Percentiles rank a stretch among this genome's conserved stretches.
Evolutionary conservation across 2,329 filamentous ascomycete genomes (phyloP).

Genomic region (Cadophora sp.): DNA sequence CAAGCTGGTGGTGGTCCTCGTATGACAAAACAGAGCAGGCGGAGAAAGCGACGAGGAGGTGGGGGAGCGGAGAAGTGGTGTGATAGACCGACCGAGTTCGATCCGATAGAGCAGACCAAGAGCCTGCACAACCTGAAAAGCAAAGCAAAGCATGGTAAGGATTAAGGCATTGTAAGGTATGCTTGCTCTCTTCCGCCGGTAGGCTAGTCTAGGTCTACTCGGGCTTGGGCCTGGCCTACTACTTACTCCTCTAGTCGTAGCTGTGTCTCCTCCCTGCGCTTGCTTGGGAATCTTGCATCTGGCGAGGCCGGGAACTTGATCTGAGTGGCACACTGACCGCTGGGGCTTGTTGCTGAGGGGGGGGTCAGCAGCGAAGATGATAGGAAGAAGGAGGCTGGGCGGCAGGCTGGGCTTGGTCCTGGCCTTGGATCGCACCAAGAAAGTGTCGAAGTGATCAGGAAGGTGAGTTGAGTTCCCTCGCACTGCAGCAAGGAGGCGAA

Average conservation of each 20-base stretch:
- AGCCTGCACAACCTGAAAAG: too few species aligned
- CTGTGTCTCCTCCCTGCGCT: not conserved
- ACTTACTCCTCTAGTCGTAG: not conserved
- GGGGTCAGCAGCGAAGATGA: slow-evolving; percentile 1
- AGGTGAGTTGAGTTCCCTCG: not conserved
- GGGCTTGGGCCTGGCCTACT: slow-evolving; percentile 2
- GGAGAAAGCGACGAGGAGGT: not conserved
- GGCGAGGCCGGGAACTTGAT: slow-evolving; percentile 6
- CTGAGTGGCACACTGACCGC: slow-evolving; percentile 5
- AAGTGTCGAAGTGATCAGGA: not conserved
- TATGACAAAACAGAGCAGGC: not conserved
- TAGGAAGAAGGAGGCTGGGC: slow-evolving; percentile 4
- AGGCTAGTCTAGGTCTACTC: not conserved
- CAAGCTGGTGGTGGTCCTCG: not conserved
- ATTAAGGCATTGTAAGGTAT: too few species aligned
- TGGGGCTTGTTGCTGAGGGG: not conserved
- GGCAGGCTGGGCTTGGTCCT: slow-evolving; percentile 5
- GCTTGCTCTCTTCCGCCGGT: too few species aligned
- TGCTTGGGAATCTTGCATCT: not conserved
- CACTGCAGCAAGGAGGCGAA: slow-evolving; percentile 4
- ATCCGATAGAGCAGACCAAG: too few species aligned
- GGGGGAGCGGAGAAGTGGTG: slow-evolving; percentile 3
- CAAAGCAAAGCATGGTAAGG: too few species aligned
- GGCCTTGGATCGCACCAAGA: not conserved
- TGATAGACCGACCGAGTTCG: not conserved